phyloP scores from a whole-genome alignment of 2,329 filamentous ascomycete genomes.

The Lachnellula suecica region DNA sequence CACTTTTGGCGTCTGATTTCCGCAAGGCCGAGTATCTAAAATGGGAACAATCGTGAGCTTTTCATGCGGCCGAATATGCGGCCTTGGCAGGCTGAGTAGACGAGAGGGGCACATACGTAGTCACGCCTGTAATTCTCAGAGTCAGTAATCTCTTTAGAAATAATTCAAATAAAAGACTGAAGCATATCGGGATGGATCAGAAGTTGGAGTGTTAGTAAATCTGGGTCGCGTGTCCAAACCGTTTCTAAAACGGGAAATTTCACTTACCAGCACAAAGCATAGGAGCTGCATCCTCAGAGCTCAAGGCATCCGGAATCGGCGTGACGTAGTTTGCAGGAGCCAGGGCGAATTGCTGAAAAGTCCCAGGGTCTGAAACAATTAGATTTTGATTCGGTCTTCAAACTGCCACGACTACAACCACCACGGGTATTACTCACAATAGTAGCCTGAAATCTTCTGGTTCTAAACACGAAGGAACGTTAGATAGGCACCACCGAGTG shows the following conservation, averaged over 20 bases:
- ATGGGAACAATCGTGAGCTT: constrained; percentile 18
- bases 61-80: constrained; percentile 25
- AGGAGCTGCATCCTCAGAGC: constrained; percentile 61
- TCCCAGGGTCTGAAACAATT: constrained; percentile 52
- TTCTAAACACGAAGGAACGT: constrained; percentile 32
- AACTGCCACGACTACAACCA: not conserved
- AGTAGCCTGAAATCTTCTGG: constrained; percentile 63
- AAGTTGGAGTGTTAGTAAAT: no score
- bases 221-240: no score
- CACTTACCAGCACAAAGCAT: constrained; percentile 69
- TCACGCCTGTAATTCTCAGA: no score
- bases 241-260: no score
- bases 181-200: no score
- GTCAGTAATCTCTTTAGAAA: no score
- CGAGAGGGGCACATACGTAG: constrained; percentile 39
- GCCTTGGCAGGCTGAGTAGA: constrained; percentile 6
- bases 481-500: constrained; percentile 6
- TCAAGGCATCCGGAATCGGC: constrained; percentile 61
- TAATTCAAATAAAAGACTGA: no score
- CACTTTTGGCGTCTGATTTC: constrained; percentile 52
- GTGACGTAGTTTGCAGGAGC: constrained; percentile 68
- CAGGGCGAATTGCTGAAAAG: constrained; percentile 70
- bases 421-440: constrained; percentile 38
- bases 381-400: not conserved
- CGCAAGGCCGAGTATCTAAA: constrained; percentile 59